Conservation (phyloP, 1,284 basidiomycete genomes). For the Apiotrichum veenhuisii region DNA sequence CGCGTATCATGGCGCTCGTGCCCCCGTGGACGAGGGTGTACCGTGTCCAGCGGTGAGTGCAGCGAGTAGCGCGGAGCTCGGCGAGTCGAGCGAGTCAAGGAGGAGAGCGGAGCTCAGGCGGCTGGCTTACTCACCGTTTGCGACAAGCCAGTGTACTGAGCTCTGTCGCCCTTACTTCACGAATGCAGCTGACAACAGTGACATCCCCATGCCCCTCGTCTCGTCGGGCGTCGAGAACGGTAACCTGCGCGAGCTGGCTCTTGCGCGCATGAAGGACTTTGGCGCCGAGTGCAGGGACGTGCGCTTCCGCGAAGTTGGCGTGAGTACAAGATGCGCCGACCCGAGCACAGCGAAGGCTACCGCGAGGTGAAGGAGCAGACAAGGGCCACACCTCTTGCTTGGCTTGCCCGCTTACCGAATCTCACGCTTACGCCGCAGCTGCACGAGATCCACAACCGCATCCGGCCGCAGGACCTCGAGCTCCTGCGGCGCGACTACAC, state of each 20-base stretch:
- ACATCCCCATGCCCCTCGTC: conserved; percentile 92
- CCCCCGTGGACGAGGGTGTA: conserved; percentile 99
- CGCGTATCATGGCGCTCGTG: conserved; percentile 90
- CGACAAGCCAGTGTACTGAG: background rate
- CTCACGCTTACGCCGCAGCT: conserved; percentile 56
- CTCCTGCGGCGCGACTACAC: conserved; percentile 95
- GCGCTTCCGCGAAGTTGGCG: conserved; percentile 94
- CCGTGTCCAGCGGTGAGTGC: conserved; percentile 78
- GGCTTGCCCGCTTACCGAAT: background rate
- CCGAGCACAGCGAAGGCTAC: too few species aligned
- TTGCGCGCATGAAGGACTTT: conserved; percentile 98
- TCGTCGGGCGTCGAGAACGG: conserved; percentile 98
- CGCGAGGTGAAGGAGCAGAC: too few species aligned
- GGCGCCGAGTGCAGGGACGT: conserved; percentile 97
- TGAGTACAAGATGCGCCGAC: conserved; percentile 54
- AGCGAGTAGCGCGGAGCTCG: too few species aligned
- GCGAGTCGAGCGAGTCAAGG: too few species aligned
- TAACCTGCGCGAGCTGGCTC: conserved; percentile 90
- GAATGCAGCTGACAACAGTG: conserved; percentile 55
- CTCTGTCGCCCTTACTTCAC: background rate
- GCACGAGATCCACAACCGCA: conserved; percentile 98
- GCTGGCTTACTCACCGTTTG: background rate
- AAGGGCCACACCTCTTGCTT: too few species aligned
- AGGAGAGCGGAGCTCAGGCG: too few species aligned
- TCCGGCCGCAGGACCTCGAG: conserved; percentile 92